Evolutionary conservation across 805 yeast genomes (phyloP), one percentile per base, ranked within the genome.

Genomic region (Teunomyces aglyptinius): DNA sequence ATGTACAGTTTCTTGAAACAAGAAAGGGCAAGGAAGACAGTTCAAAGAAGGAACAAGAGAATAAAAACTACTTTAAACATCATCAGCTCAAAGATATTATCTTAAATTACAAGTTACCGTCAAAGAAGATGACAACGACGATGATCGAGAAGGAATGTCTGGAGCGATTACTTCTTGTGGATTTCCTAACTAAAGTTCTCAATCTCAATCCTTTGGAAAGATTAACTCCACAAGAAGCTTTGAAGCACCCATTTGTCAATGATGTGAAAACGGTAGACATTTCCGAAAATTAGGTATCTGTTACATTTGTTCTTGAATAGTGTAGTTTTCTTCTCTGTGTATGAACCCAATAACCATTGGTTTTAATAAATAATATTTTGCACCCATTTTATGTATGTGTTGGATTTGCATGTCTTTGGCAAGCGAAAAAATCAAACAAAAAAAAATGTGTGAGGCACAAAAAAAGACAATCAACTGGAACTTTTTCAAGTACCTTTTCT

Each of bases 191-290:
- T 36, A 96, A 96, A 20, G 77, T 89, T 7, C 71, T 94, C 50
- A 88, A 85, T 53, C 65, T 89, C 57, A 91, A 92, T 64, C 99
- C 99, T 0, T 76, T 94, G 56, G 96, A 90, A 63, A 80, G 99
- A 56, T 86, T 97, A 86, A 89, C 97, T 0, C 99, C 99, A 10
- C 96, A 89, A 55, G 97, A 94, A 64, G 99, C 98, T 0, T 72
- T 84, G 12, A 72, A 80, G 64, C 99, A 94, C 68, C 97, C 98
- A 0, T 94, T 94, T 64, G 81, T 94, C 15, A 86, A 51, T 40
- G 73, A 67, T 43, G 52, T 55, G 11, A 45, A 42, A 13, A 46
- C 41, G 19, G 44, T 44, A 6, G 44, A 47, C 27, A 13, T 36
- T 22, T 36, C 28, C 6, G 28, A 36, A 36, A 22, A 13, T 38